Conservation (phyloP, 257 asterid species). For the Solanum boliviense region DNA sequence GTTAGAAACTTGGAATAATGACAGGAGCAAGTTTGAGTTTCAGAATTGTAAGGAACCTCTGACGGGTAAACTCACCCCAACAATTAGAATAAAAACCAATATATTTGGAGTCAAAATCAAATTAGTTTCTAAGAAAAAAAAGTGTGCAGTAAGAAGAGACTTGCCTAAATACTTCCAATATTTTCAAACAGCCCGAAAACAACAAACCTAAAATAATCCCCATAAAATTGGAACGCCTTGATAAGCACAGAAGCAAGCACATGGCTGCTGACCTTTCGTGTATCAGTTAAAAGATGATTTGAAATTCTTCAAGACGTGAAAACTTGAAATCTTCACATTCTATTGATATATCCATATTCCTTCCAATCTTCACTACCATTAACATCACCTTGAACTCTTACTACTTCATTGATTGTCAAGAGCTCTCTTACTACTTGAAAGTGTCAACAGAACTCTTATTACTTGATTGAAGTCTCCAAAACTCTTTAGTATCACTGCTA, state of each 20-base stretch:
- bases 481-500: slow-evolving; percentile 32
- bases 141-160: neutral
- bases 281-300: slow-evolving; percentile 34
- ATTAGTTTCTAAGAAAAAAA: neutral
- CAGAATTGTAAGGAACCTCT: neutral
- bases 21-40: neutral
- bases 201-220: slow-evolving; percentile 13
- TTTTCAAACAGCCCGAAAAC: neutral
- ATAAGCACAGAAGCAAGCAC: slow-evolving; percentile 74
- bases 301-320: slow-evolving; percentile 47
- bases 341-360: slow-evolving; percentile 66
- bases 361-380: slow-evolving; percentile 78
- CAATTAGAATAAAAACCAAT: neutral
- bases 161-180: slow-evolving; percentile 3
- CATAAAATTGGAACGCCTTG: slow-evolving; percentile 35
- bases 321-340: slow-evolving; percentile 63
- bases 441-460: slow-evolving; percentile 44
- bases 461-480: slow-evolving; percentile 31
- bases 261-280: slow-evolving; percentile 60
- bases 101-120: neutral
- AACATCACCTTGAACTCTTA: slow-evolving; percentile 87
- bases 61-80: neutral
- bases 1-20: neutral
- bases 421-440: slow-evolving; percentile 47
- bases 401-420: slow-evolving; percentile 51